These are phyloP conservation scores for Knoxdaviesia capensis DNA, from an alignment of 2,329 filamentous ascomycete species.

Conservation along the genomic window DNA sequence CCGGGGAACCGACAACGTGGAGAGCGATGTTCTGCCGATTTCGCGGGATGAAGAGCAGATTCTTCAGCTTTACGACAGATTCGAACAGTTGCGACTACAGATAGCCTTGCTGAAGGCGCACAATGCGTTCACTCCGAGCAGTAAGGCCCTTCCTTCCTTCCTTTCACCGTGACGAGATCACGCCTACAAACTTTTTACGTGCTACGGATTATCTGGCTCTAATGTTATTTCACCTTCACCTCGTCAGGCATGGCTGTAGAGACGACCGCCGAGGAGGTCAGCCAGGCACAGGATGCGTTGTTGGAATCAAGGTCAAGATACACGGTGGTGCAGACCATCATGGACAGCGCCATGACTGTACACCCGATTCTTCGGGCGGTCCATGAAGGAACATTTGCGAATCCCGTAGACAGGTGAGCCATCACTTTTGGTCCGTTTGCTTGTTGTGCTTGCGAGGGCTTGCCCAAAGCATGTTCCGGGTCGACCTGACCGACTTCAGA, in stretches of 20 bases:
- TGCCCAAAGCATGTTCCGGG: no score
- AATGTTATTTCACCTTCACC: neutral
- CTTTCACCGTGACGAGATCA: no score
- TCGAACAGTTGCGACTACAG: constrained; percentile 54
- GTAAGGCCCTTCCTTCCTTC: neutral
- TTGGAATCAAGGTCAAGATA: constrained; percentile 52
- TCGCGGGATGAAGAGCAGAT: constrained; percentile 46
- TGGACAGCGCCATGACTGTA: constrained; percentile 47
- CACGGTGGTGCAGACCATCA: constrained; percentile 46
- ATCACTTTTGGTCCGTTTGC: neutral
- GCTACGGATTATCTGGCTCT: no score
- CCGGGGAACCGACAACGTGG: no score
- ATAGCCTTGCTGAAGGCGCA: constrained; percentile 41
- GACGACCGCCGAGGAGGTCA: constrained; percentile 27
- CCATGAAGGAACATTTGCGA: constrained; percentile 43
- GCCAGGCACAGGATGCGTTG: constrained; percentile 41
- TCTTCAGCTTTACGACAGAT: constrained; percentile 48
- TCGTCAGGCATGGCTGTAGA: constrained; percentile 6
- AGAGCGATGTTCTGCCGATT: constrained; percentile 22
- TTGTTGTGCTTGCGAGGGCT: no score
- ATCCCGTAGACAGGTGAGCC: constrained; percentile 46
- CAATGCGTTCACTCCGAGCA: constrained; percentile 4
- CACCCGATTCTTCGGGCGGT: constrained; percentile 63
- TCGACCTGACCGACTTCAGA: no score
- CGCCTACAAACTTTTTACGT: no score